phyloP scores from a whole-genome alignment of 2,329 filamentous ascomycete genomes.

The Zymoseptoria crescenta region DNA sequence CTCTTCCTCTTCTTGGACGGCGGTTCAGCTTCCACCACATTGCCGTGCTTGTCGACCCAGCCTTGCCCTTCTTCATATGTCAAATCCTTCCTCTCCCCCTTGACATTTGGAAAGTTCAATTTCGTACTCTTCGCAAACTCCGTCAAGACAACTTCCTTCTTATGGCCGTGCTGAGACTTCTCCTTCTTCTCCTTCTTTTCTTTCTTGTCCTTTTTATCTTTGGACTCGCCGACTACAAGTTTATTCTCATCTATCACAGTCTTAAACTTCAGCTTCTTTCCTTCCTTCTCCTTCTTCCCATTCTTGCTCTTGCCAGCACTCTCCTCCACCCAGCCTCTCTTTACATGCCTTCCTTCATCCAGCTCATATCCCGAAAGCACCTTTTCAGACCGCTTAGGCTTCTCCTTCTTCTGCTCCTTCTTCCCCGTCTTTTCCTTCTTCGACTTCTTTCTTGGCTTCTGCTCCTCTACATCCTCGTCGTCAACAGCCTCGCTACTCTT shows the following conservation, averaged over 20 bases:
- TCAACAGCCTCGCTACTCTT: constrained; percentile 28
- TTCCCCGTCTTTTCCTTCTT: constrained; percentile 48
- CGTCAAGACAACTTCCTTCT: constrained; percentile 61
- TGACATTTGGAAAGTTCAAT: constrained; percentile 38
- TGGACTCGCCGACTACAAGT: constrained; percentile 57
- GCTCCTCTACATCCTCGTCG: constrained; percentile 26
- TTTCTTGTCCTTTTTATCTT: constrained; percentile 55
- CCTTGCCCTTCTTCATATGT: constrained; percentile 78
- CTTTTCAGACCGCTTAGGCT: constrained; percentile 36
- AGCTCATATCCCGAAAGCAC: constrained; percentile 64
- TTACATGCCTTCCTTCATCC: constrained; percentile 66
- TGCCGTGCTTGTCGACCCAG: constrained; percentile 75
- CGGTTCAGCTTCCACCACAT: constrained; percentile 57
- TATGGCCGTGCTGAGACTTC: constrained; percentile 44
- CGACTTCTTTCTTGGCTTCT: constrained; percentile 38
- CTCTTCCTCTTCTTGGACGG: constrained; percentile 25
- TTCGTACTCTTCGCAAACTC: constrained; percentile 84
- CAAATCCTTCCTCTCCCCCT: constrained; percentile 35
- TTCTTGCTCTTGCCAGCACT: constrained; percentile 27
- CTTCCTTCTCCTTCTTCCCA: constrained; percentile 51
- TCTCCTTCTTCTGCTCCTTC: constrained; percentile 49
- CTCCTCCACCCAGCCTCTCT: constrained; percentile 75
- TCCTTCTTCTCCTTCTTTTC: constrained; percentile 47
- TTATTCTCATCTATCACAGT: constrained; percentile 56
- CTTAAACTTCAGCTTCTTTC: constrained; percentile 77